These are phyloP conservation scores for Collybia sp. DNA, from an alignment of 768 basidiomycete species.

Conservation along the genomic window DNA sequence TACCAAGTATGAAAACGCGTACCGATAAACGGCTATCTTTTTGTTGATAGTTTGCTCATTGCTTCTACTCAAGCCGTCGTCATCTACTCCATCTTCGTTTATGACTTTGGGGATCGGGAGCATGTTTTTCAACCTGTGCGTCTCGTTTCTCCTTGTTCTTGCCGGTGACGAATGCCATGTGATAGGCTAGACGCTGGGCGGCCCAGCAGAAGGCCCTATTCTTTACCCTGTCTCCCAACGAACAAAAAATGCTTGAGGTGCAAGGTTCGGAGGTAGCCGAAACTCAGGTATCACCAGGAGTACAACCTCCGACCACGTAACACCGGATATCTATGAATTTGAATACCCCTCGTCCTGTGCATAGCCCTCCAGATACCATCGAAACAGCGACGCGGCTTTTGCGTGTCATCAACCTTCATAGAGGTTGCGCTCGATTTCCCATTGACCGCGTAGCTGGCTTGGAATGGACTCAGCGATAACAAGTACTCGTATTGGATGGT, in stretches of 20 bases:
- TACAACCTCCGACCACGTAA: too few species aligned
- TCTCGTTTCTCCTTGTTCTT: neutral
- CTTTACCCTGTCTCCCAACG: slow-evolving; percentile 55
- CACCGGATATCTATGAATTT: too few species aligned
- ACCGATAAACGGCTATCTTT: slow-evolving; percentile 8
- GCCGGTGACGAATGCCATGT: neutral
- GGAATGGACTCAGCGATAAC: too few species aligned
- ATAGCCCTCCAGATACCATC: too few species aligned
- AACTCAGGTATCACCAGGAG: too few species aligned
- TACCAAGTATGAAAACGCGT: slow-evolving; percentile 40
- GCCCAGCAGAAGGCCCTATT: slow-evolving; percentile 42
- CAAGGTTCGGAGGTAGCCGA: too few species aligned
- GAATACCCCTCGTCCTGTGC: too few species aligned
- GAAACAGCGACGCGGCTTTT: too few species aligned
- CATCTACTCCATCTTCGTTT: slow-evolving; percentile 55
- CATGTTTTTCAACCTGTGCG: slow-evolving; percentile 68
- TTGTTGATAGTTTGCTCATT: neutral
- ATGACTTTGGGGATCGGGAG: slow-evolving; percentile 67
- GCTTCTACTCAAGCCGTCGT: slow-evolving; percentile 34
- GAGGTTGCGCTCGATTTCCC: too few species aligned
- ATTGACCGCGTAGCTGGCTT: too few species aligned
- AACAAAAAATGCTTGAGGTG: slow-evolving; percentile 32
- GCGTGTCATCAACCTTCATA: too few species aligned
- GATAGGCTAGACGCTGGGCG: slow-evolving; percentile 57
- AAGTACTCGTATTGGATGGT: too few species aligned